phyloP scores from a whole-genome alignment of 345 rosid genomes.

The Eucalyptus brandiana region DNA sequence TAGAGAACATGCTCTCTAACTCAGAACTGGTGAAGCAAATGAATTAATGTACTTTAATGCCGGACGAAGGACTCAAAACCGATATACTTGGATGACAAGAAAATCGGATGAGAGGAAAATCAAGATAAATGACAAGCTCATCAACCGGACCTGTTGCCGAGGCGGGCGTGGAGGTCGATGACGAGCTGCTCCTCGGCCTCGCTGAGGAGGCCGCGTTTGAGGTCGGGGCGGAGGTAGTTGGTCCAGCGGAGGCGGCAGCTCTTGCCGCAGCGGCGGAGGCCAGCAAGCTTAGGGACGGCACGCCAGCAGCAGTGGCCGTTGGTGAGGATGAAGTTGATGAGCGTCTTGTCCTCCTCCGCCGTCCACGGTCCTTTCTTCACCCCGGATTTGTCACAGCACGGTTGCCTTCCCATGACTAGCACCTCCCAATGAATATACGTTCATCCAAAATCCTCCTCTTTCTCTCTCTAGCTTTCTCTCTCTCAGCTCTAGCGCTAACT shows the following conservation, averaged over 20 bases:
- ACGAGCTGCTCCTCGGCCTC: slow-evolving; percentile 65
- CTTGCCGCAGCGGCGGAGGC: slow-evolving; percentile 77
- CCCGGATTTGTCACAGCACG: slow-evolving; percentile 76
- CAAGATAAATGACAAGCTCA: background rate
- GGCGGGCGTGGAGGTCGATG: slow-evolving; percentile 68
- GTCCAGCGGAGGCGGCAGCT: slow-evolving; percentile 92
- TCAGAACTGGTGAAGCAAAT: background rate
- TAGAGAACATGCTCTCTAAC: background rate
- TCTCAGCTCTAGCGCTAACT: background rate
- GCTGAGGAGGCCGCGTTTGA: slow-evolving; percentile 73
- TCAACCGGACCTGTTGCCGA: slow-evolving; percentile 52
- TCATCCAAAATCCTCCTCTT: background rate
- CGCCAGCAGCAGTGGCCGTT: slow-evolving; percentile 89
- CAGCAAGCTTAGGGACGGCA: slow-evolving; percentile 77
- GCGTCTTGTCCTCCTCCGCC: slow-evolving; percentile 79
- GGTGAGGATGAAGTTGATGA: slow-evolving; percentile 55
- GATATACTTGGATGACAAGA: background rate
- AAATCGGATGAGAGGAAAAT: background rate
- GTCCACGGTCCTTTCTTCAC: slow-evolving; percentile 88
- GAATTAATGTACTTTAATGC: background rate
- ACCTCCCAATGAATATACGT: background rate
- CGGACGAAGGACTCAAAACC: background rate
- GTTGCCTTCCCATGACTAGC: slow-evolving; percentile 23
- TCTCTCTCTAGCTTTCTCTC: background rate
- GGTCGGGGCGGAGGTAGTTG: slow-evolving; percentile 83